Evolutionary conservation across 805 yeast species (phyloP).

Genomic region (Metschnikowia bowlesiae): DNA sequence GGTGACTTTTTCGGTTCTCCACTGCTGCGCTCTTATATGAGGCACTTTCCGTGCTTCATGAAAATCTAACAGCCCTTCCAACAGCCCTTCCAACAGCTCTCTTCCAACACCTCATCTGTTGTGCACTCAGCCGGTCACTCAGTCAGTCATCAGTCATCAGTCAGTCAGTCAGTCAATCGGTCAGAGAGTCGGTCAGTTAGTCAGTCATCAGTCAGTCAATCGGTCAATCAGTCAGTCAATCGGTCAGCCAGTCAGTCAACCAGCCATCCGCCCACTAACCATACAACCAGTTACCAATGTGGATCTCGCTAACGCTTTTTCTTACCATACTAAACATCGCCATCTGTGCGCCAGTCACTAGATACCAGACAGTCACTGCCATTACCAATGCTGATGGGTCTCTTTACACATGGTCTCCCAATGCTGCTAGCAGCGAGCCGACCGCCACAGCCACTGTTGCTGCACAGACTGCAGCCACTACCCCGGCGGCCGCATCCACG

Average conservation of each 20-base stretch:
- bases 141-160: no score
- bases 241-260: no score
- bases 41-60: background rate
- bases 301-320: constrained; percentile 4
- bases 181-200: no score
- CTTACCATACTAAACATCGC: background rate
- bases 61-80: no score
- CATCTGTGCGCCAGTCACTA: constrained; percentile 13
- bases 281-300: background rate
- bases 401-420: constrained; percentile 7
- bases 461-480: constrained; percentile 6
- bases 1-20: background rate
- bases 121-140: no score
- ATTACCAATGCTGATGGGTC: constrained; percentile 13
- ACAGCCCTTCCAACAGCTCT: no score
- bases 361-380: constrained; percentile 11
- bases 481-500: background rate
- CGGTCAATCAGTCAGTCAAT: no score
- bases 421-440: background rate
- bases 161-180: no score
- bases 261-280: no score
- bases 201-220: no score
- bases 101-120: no score
- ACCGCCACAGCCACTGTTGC: constrained; percentile 6
- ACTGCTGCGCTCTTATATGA: background rate